phyloP scores from a whole-genome alignment of 2,329 filamentous ascomycete species.

The Coniochaeta hoffmannii region DNA sequence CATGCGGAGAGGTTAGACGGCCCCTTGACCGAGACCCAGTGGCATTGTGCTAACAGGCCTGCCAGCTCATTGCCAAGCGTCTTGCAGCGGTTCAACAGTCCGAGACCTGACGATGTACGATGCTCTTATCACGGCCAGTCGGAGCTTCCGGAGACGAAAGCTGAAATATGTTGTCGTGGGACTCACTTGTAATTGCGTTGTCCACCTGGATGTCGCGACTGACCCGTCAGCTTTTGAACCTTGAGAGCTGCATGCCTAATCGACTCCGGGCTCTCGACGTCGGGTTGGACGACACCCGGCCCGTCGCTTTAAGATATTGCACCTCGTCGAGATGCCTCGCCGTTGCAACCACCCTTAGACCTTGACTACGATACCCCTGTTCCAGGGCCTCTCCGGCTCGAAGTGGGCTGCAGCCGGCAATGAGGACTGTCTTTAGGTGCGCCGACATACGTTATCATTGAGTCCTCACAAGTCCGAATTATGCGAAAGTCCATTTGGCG shows the following conservation, averaged over 20 bases:
- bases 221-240: conserved; percentile 13
- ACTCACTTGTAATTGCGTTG: conserved; percentile 25
- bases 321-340: conserved; percentile 20
- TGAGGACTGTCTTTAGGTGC: conserved; percentile 17
- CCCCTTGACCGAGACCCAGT: too few relatives aligned
- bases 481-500: too few relatives aligned
- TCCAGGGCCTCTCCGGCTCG: conserved; percentile 23
- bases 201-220: conserved; percentile 22
- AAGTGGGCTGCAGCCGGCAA: conserved; percentile 28
- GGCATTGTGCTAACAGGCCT: neutral
- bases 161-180: too few relatives aligned
- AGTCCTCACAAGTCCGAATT: too few relatives aligned
- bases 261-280: conserved; percentile 16
- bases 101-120: neutral
- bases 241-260: conserved; percentile 10
- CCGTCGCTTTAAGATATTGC: conserved; percentile 6
- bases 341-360: conserved; percentile 23
- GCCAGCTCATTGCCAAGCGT: neutral
- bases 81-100: neutral
- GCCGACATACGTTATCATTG: neutral
- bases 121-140: too few relatives aligned
- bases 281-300: conserved; percentile 14
- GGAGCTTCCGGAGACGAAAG: too few relatives aligned
- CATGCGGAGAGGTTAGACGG: conserved; percentile 24
- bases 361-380: conserved; percentile 17